Conservation (phyloP, 129 eudicot species). For the Pulicaria dysenterica region DNA sequence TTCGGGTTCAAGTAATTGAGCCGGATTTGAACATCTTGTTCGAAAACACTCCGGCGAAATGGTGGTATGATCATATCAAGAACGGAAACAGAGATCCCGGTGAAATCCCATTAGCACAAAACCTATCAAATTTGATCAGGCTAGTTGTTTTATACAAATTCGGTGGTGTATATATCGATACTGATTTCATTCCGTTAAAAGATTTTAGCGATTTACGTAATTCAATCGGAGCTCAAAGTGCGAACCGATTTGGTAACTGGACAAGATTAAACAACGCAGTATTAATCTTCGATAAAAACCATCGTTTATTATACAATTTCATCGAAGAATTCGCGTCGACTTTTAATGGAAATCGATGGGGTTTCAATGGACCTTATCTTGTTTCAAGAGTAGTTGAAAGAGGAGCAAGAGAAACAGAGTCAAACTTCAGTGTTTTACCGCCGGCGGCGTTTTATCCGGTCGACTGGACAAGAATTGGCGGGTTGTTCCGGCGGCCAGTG, state of each 20-base stretch:
- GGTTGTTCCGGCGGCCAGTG: constrained; percentile 50
- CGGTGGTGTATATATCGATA: constrained; percentile 74
- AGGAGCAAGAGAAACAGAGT: neutral
- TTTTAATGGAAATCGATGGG: constrained; percentile 82
- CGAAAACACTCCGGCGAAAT: constrained; percentile 61
- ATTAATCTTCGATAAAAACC: constrained; percentile 66
- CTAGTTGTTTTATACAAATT: constrained; percentile 63
- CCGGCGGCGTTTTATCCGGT: constrained; percentile 83
- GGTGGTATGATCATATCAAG: constrained; percentile 53
- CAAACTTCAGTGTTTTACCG: constrained; percentile 54
- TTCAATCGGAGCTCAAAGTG: constrained; percentile 73
- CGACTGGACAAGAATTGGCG: constrained; percentile 54
- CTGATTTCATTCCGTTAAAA: constrained; percentile 63
- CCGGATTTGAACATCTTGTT: constrained; percentile 56
- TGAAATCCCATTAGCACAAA: constrained; percentile 67
- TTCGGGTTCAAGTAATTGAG: constrained; percentile 38
- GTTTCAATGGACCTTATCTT: constrained; percentile 81
- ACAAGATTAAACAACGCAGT: constrained; percentile 78
- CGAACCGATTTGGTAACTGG: constrained; percentile 50
- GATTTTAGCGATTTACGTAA: constrained; percentile 66
- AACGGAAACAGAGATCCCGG: constrained; percentile 61
- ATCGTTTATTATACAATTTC: constrained; percentile 60
- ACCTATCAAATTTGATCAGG: constrained; percentile 65
- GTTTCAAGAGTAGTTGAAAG: constrained; percentile 65
- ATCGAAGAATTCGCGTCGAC: constrained; percentile 68